Percentiles rank a stretch among this genome's conserved stretches.
phyloP scores from a whole-genome alignment of 257 asterid species.

The Forsythia viridissima region DNA sequence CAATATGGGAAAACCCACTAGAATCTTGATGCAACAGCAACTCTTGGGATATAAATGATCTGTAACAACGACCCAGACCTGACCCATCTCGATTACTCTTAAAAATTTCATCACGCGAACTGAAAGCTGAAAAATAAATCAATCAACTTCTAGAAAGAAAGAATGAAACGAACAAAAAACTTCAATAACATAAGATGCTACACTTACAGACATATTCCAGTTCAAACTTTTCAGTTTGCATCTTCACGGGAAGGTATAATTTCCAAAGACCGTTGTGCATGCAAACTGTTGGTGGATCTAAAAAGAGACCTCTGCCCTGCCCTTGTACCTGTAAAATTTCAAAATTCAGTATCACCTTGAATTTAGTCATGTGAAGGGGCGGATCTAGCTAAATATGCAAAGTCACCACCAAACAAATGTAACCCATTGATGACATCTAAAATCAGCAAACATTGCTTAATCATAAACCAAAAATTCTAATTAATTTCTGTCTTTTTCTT shows the following conservation, averaged over 20 bases:
- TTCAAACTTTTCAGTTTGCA: constrained; percentile 44
- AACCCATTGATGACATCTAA: too few relatives aligned
- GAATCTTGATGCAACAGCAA: constrained; percentile 41
- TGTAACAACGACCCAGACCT: constrained; percentile 55
- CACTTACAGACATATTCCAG: constrained; percentile 57
- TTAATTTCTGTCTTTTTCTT: too few relatives aligned
- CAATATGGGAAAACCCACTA: constrained; percentile 45
- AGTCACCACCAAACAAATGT: too few relatives aligned
- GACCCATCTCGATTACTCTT: constrained; percentile 64
- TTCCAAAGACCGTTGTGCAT: constrained; percentile 67
- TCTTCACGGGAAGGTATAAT: constrained; percentile 67
- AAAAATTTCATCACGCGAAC: constrained; percentile 69
- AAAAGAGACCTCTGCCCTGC: constrained; percentile 94
- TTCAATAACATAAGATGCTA: constrained; percentile 16
- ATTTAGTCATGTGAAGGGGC: constrained; percentile 2
- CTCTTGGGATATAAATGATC: constrained; percentile 51
- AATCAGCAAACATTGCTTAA: too few relatives aligned
- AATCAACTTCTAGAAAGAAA: constrained; percentile 21
- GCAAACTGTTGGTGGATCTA: constrained; percentile 89
- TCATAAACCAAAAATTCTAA: too few relatives aligned
- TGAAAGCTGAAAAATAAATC: constrained; percentile 58
- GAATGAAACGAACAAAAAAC: constrained; percentile 1
- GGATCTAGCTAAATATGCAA: too few relatives aligned
- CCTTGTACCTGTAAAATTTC: constrained; percentile 69
- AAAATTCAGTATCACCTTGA: constrained; percentile 17